A percentile compares a stretch with the other conserved stretches of the same genome.
Conservation (phyloP, 441 rosid genomes). For the Euphorbia schlechtendalii region DNA sequence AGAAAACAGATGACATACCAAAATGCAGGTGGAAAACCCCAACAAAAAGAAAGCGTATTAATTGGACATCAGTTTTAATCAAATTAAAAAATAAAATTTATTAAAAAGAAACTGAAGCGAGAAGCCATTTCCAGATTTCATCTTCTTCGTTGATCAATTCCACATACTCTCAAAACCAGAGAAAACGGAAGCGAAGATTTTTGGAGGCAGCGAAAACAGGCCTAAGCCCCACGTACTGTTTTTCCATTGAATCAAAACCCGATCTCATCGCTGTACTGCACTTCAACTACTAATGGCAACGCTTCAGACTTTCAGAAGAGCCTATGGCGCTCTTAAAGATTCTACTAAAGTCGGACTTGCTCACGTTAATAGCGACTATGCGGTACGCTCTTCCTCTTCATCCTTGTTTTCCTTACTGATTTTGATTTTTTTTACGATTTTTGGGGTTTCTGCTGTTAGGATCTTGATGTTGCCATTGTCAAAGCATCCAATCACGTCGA, state of each 20-base stretch:
- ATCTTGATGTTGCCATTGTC: constrained; percentile 93
- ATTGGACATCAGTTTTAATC: no score
- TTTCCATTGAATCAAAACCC: no score
- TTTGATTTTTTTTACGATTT: background rate
- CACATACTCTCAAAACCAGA: background rate
- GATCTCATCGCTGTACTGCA: no score
- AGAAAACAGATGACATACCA: no score
- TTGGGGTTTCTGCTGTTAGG: constrained; percentile 39
- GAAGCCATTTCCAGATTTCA: background rate
- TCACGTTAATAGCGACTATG: constrained; percentile 95
- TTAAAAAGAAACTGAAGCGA: background rate
- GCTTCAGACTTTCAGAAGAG: constrained; percentile 90
- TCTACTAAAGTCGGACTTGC: constrained; percentile 99
- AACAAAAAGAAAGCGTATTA: no score
- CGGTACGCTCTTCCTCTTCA: constrained; percentile 35
- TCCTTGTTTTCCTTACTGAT: constrained; percentile 3
- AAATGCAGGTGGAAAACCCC: no score
- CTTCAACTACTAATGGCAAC: constrained; percentile 52
- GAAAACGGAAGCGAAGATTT: constrained; percentile 16
- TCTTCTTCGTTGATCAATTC: constrained; percentile 12
- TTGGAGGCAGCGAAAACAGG: constrained; percentile 48
- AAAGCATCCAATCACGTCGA: constrained; percentile 97
- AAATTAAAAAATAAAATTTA: no score
- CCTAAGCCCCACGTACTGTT: constrained; percentile 2
- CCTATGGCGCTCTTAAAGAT: constrained; percentile 95